A percentile compares a stretch with the other conserved stretches of the same genome.
Evolutionary conservation across 108 stramenopile genomes (phyloP).

Genomic region (Mediolabrus comicus): DNA sequence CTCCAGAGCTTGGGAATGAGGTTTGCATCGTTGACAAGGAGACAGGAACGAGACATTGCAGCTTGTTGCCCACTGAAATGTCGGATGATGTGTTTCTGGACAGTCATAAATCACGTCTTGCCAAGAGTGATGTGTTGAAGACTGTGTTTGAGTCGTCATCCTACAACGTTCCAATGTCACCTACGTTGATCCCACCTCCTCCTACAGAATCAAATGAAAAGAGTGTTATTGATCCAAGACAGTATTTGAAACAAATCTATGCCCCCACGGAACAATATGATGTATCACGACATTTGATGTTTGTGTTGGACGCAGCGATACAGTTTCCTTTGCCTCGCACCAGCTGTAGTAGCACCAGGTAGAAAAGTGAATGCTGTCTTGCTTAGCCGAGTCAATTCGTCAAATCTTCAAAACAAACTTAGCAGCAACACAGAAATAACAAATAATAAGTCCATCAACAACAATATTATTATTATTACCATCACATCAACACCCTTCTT

Average conservation of each 20-base stretch:
- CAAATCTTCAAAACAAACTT: too few relatives aligned
- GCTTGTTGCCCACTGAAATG: constrained; percentile 32
- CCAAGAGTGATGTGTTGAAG: constrained; percentile 11
- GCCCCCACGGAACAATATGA: constrained; percentile 35
- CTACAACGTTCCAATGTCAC: neutral
- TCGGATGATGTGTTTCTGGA: constrained; percentile 15
- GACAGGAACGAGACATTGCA: constrained; percentile 2
- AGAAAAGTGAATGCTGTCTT: too few relatives aligned
- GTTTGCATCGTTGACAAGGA: constrained; percentile 19
- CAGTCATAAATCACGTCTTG: constrained; percentile 33
- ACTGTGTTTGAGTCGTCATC: constrained; percentile 11
- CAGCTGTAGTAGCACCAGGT: too few relatives aligned
- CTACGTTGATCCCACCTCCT: neutral
- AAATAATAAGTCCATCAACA: too few relatives aligned
- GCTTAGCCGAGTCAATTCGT: too few relatives aligned
- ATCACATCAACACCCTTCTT: constrained; percentile 1
- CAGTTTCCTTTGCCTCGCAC: constrained; percentile 9
- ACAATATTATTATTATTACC: too few relatives aligned
- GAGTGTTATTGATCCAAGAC: neutral
- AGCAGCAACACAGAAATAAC: neutral
- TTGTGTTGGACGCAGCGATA: constrained; percentile 34
- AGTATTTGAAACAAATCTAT: neutral
- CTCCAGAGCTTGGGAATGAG: constrained; percentile 27
- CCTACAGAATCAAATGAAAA: neutral
- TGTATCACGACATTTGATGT: constrained; percentile 31